phyloP scores from a whole-genome alignment of 768 basidiomycete species.

The Podaxis pistillaris region DNA sequence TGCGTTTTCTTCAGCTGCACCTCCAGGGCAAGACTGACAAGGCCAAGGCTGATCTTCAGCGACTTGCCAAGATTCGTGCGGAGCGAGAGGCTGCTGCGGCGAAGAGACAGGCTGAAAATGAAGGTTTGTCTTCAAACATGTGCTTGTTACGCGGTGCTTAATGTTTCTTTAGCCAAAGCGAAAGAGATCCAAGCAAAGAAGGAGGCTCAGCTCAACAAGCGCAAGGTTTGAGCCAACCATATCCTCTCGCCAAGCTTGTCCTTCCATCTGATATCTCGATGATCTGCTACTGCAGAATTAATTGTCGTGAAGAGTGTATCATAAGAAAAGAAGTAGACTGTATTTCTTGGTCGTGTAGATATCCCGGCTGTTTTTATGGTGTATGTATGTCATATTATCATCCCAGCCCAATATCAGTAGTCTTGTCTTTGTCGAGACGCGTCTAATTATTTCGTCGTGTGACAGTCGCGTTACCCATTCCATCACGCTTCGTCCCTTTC shows the following conservation, averaged over 20 bases:
- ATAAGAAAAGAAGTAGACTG: neutral
- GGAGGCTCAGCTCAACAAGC: slow-evolving; percentile 37
- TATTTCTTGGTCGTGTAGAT: slow-evolving; percentile 5
- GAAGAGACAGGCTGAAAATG: slow-evolving; percentile 85
- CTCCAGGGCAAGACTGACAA: slow-evolving; percentile 84
- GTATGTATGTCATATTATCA: slow-evolving; percentile 3
- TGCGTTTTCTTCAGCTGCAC: slow-evolving; percentile 50
- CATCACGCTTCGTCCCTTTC: neutral
- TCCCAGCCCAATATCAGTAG: neutral
- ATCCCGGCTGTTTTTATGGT: slow-evolving; percentile 5
- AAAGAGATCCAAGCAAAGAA: slow-evolving; percentile 64
- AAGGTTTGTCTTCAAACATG: slow-evolving; percentile 49
- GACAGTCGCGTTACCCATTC: neutral
- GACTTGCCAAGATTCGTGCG: slow-evolving; percentile 81
- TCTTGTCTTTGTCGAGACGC: neutral
- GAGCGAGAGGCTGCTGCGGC: slow-evolving; percentile 88
- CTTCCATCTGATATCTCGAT: neutral
- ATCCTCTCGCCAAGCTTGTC: neutral
- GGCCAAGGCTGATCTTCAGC: slow-evolving; percentile 84
- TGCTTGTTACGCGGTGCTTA: neutral
- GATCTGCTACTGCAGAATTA: neutral
- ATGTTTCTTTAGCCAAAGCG: slow-evolving; percentile 49
- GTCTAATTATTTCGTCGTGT: neutral
- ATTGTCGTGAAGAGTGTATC: neutral
- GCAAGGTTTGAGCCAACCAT: slow-evolving; percentile 10